Evolutionary conservation across 345 rosid species (phyloP).

Genomic region (Rhodamnia argentea): DNA sequence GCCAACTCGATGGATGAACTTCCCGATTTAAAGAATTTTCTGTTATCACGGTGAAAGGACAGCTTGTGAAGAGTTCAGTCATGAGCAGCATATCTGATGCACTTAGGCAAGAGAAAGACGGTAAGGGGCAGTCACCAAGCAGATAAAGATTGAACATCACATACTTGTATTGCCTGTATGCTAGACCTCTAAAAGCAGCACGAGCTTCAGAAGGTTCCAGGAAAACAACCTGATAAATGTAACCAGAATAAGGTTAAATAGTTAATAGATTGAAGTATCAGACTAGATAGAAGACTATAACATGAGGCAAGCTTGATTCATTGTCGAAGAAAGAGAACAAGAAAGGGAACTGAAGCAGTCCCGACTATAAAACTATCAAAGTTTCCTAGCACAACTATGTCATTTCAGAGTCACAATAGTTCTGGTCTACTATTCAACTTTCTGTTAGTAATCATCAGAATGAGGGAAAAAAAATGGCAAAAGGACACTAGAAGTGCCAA

Average conservation of each 20-base stretch:
- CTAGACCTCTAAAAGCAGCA: slow-evolving; percentile 77
- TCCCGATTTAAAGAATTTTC: not conserved
- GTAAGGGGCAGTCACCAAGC: not conserved
- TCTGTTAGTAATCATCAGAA: not conserved
- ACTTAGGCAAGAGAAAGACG: not conserved
- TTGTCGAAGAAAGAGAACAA: not conserved
- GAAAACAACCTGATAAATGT: slow-evolving; percentile 59
- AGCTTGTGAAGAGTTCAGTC: not conserved
- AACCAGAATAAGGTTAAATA: not conserved
- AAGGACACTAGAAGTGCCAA: too few species aligned
- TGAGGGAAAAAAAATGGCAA: not conserved
- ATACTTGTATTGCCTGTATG: slow-evolving; percentile 88
- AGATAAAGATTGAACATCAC: slow-evolving; percentile 6
- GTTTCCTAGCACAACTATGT: not conserved
- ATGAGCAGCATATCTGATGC: not conserved
- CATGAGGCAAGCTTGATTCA: not conserved
- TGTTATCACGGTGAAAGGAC: not conserved
- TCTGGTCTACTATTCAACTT: not conserved
- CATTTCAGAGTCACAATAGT: not conserved
- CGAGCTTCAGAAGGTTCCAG: slow-evolving; percentile 87
- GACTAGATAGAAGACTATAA: not conserved
- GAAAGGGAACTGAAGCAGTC: not conserved
- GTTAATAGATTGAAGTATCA: not conserved
- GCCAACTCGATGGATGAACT: not conserved
- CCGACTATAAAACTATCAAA: not conserved